Percentiles rank a stretch among this genome's conserved stretches.
These are phyloP conservation scores for Sabuloglossum arenarium DNA, from an alignment of 495 filamentous ascomycete species.

Conservation along the genomic window DNA sequence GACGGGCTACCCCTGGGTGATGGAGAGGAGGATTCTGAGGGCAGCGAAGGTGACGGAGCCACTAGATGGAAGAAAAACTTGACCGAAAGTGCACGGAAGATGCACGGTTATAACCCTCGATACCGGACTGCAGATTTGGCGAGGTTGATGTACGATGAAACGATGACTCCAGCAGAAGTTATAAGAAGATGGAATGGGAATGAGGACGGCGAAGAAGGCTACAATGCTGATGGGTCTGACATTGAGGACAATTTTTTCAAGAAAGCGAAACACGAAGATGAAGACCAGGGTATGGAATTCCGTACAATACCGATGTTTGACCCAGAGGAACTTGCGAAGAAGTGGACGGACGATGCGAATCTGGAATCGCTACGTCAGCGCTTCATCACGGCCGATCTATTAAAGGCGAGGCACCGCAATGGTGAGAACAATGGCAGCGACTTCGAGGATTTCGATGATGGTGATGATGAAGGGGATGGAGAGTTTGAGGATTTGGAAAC, in stretches of 20 bases:
- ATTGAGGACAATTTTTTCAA: slow-evolving; percentile 73
- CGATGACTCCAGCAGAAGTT: slow-evolving; percentile 52
- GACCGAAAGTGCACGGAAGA: slow-evolving; percentile 44
- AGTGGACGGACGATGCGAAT: slow-evolving; percentile 64
- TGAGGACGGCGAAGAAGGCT: slow-evolving; percentile 20
- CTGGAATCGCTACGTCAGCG: slow-evolving; percentile 50
- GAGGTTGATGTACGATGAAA: slow-evolving; percentile 71
- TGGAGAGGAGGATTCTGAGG: slow-evolving; percentile 33
- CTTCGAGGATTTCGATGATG: slow-evolving; percentile 25
- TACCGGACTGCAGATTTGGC: slow-evolving; percentile 65
- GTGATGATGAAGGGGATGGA: slow-evolving; percentile 58
- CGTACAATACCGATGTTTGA: slow-evolving; percentile 59
- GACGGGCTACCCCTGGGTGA: slow-evolving; percentile 42
- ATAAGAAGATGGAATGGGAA: slow-evolving; percentile 62
- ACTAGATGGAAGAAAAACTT: slow-evolving; percentile 75
- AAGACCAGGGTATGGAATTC: slow-evolving; percentile 44
- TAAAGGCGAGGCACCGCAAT: slow-evolving; percentile 6
- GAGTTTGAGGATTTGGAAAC: slow-evolving; percentile 80
- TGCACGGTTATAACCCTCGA: slow-evolving; percentile 44
- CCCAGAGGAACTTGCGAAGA: slow-evolving; percentile 57
- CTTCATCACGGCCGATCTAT: slow-evolving; percentile 44
- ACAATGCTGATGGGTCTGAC: slow-evolving; percentile 27
- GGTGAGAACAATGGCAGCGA: slow-evolving; percentile 10
- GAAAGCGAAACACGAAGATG: slow-evolving; percentile 42
- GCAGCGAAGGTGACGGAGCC: slow-evolving; percentile 44